A percentile compares a stretch with the other conserved stretches of the same genome.
phyloP scores from a whole-genome alignment of 345 rosid genomes.

The Linum usitatissimum region DNA sequence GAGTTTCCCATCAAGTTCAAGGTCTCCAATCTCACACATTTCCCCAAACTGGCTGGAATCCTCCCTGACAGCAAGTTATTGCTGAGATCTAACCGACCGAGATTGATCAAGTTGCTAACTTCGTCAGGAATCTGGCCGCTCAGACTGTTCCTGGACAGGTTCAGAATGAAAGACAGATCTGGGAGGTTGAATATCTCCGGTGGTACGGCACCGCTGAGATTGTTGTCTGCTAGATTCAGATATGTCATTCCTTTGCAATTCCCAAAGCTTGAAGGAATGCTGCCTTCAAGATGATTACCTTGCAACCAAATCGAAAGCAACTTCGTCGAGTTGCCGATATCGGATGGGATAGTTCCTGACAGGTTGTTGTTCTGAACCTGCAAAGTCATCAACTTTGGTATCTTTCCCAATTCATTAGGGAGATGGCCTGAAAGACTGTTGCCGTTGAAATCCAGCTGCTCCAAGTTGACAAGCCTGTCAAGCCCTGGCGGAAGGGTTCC shows the following conservation, averaged over 20 bases:
- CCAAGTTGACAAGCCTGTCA: not conserved
- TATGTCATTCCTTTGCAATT: not conserved
- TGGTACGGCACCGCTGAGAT: conserved; percentile 7
- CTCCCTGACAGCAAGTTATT: conserved; percentile 17
- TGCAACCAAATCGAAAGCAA: not conserved
- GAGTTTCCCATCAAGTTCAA: conserved; percentile 1
- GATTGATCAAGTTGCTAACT: conserved; percentile 10
- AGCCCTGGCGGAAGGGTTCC: conserved; percentile 4
- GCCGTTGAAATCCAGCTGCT: not conserved
- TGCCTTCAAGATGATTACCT: not conserved
- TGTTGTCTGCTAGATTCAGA: conserved; percentile 15
- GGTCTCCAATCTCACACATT: conserved; percentile 7
- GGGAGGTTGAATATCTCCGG: conserved; percentile 1
- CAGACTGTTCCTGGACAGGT: conserved; percentile 12
- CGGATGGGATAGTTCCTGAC: conserved; percentile 4
- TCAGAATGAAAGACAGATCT: conserved; percentile 2
- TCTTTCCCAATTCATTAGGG: conserved; percentile 1
- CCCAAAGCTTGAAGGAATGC: not conserved
- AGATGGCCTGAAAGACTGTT: not conserved
- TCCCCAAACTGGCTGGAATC: conserved; percentile 16
- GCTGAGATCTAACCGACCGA: conserved; percentile 15
- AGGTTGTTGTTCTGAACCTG: conserved; percentile 2
- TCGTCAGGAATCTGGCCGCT: conserved; percentile 17
- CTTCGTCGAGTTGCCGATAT: not conserved
- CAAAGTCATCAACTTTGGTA: not conserved